Base-by-base conservation (phyloP, 2,329 filamentous ascomycete species). In the Neonectria coccinea region DNA sequence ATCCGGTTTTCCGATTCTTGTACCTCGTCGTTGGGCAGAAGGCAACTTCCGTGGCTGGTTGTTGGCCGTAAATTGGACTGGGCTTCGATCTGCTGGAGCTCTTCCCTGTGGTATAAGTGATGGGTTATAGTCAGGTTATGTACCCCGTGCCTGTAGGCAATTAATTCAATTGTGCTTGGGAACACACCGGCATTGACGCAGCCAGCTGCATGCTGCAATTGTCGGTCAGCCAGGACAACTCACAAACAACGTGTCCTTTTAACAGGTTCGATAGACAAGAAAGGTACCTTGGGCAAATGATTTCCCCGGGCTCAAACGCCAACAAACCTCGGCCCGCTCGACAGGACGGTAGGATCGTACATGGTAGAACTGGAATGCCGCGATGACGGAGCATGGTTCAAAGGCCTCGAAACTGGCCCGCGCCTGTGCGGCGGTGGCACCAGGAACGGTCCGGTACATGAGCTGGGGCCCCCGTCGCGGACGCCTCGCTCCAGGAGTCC, bases 381-480 rank as follows among this genome's bases (percentile, higher is more conserved):
- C 16, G 27, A 50, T 29, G 45, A 27, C 45, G 45, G 45, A 50
- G 45, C 25, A 59, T 55, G 62, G 55, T 62, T 55, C 41, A 62
- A 56, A 53, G 27, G 47, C 41, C 53, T 48, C 44, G 50, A n/a
- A 41, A 27, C 62, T 59, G 33, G 22, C 42, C 33, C 56, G 50
- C 59, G 54, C 42, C 56, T 42, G 52, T 50, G 47, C 55, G 56
- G 59, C 44, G 60, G 62, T 69, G 65, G 64, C 59, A 63, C 66
- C 64, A 71, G 68, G 70, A 66, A 72, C 68, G 70, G 70, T 69
- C 68, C 70, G 70, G 53, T 44, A 54, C 39, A 48, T 70, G 70
- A 69, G 60, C 59, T 65, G 67, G 67, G 67, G 56, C 56, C 48
- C 11, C 20, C 31, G 47, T 33, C 29, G 8, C 25, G 4, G 36